Evolutionary conservation across 805 yeast genomes (phyloP).

Genomic region (Nakazawaea wickerhamii): DNA sequence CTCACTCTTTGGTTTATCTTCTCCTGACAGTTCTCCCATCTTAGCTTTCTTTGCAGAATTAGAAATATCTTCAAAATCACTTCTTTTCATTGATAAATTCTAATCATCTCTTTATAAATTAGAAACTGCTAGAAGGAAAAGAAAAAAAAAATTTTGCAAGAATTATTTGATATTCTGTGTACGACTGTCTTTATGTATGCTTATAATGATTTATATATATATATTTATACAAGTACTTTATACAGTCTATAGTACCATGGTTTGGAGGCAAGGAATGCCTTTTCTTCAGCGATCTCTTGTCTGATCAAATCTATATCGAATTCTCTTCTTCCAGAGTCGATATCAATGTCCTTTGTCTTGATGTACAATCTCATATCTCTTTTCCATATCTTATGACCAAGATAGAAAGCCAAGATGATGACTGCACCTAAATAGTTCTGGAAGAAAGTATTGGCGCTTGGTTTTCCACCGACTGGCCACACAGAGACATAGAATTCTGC

Average conservation of each 20-base stretch:
- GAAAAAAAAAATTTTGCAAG: conserved; percentile 5
- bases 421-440: conserved; percentile 45
- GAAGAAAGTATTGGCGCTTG: conserved; percentile 42
- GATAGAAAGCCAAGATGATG: conserved; percentile 38
- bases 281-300: conserved; percentile 50
- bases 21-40: conserved; percentile 17
- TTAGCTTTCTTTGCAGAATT: conserved; percentile 24
- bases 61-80: not conserved
- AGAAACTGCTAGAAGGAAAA: not conserved
- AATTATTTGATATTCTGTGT: conserved; percentile 1
- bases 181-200: too few relatives aligned
- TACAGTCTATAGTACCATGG: conserved; percentile 28
- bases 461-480: conserved; percentile 44
- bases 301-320: conserved; percentile 46
- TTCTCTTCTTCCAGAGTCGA: conserved; percentile 59
- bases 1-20: conserved; percentile 24
- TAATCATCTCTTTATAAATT: not conserved
- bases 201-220: too few relatives aligned
- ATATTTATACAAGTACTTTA: conserved; percentile 46
- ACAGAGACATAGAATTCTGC: conserved; percentile 62
- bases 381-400: conserved; percentile 46
- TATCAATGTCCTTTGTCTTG: conserved; percentile 46
- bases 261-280: conserved; percentile 29
- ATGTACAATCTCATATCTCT: conserved; percentile 33
- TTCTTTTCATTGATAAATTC: conserved; percentile 7